These are phyloP conservation scores for Gaeumannomyces tritici DNA, from an alignment of 2,329 filamentous ascomycete genomes.

Conservation along the genomic window DNA sequence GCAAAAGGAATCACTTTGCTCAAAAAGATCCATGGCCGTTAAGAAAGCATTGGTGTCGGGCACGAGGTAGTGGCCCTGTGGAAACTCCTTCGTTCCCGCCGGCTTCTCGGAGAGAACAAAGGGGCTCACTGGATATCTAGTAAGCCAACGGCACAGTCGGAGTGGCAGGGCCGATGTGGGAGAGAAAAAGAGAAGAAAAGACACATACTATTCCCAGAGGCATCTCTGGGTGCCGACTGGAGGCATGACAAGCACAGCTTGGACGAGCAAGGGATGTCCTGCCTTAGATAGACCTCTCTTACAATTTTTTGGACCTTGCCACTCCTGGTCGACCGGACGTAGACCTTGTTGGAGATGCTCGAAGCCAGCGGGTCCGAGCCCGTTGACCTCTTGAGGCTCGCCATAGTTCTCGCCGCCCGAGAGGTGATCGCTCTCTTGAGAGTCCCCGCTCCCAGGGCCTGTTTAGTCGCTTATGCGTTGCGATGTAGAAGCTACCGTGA, in stretches of 20 bases:
- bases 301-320: constrained; percentile 99
- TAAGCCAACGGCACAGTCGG: constrained; percentile 3
- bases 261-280: constrained; percentile 96
- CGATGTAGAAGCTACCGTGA: not conserved
- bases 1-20: constrained; percentile 83
- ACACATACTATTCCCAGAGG: constrained; percentile 60
- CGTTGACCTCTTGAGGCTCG: constrained; percentile 52
- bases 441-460: constrained; percentile 9
- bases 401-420: constrained; percentile 34
- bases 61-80: constrained; percentile 84
- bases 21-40: constrained; percentile 94
- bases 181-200: not conserved
- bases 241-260: constrained; percentile 74
- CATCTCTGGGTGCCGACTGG: constrained; percentile 66
- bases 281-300: constrained; percentile 86
- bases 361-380: constrained; percentile 45
- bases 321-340: constrained; percentile 86
- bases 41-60: constrained; percentile 95
- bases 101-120: constrained; percentile 87
- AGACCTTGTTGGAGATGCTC: constrained; percentile 91
- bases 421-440: constrained; percentile 7
- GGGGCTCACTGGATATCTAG: constrained; percentile 50
- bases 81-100: constrained; percentile 71
- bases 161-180: not conserved
- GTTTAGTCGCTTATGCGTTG: not conserved